These are phyloP conservation scores for Globisporangium abappressorium DNA, from an alignment of 352 stramenopile species.

Conservation along the genomic window DNA sequence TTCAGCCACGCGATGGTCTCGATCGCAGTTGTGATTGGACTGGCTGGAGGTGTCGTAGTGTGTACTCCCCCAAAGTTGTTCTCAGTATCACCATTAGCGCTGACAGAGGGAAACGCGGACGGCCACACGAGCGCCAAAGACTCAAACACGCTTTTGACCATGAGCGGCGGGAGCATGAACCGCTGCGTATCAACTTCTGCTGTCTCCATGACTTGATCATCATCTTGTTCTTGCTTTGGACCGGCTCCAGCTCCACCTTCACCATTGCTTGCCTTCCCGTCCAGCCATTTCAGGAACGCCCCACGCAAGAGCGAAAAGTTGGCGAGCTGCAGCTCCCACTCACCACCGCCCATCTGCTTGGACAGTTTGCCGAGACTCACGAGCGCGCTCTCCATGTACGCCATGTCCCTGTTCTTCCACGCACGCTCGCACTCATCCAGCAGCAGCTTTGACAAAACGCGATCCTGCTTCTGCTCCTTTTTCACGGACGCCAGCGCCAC, in stretches of 20 bases:
- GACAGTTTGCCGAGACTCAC: conserved; percentile 50
- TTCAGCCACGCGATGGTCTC: conserved; percentile 58
- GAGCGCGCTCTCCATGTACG: conserved; percentile 71
- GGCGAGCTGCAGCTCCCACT: conserved; percentile 26
- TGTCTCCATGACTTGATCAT: conserved; percentile 1
- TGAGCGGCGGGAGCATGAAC: conserved; percentile 42
- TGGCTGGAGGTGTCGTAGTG: not conserved
- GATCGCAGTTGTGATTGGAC: conserved; percentile 5
- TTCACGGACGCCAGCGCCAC: conserved; percentile 40
- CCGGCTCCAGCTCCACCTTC: not conserved
- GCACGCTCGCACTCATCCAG: conserved; percentile 60
- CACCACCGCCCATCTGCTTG: conserved; percentile 24
- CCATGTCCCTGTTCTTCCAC: conserved; percentile 57
- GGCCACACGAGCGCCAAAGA: conserved; percentile 53
- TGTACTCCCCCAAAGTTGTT: not conserved
- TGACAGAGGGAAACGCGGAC: not conserved
- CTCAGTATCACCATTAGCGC: not conserved
- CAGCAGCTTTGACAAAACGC: conserved; percentile 24
- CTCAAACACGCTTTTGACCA: conserved; percentile 78
- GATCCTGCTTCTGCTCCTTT: conserved; percentile 1
- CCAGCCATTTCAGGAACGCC: conserved; percentile 40
- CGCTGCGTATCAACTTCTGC: not conserved
- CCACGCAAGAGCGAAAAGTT: conserved; percentile 36
- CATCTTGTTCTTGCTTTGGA: conserved; percentile 6
- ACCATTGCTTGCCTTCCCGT: not conserved